Base-by-base conservation (phyloP, 2,329 filamentous ascomycete genomes). In the Arthrobotrys conoides region DNA sequence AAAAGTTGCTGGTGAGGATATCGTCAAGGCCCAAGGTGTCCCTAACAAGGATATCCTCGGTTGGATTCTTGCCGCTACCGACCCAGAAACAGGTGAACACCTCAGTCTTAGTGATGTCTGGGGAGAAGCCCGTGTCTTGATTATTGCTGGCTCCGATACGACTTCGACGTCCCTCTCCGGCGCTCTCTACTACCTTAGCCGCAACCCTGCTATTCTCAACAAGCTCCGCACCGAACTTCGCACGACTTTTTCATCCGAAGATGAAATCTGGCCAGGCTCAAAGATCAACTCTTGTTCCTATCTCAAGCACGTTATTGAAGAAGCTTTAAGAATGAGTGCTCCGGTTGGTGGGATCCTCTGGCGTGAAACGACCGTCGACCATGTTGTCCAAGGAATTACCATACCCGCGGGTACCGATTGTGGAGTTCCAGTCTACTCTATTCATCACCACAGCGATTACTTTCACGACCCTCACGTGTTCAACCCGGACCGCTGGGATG, bases 41-140 rank as follows among this genome's bases (percentile, higher is more conserved):
- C 90, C 88, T 59, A 90, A 91, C 38, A 89, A 90, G 71, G 91
- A 93, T 83, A 93, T 93, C 85, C 93, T 93, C 85, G 90, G 92
- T 84, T 90, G 93, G 83, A 87, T 93, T 10, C 87, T 93, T 76
- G 90, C 90, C 36, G 91, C 91, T 6, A 88, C 88, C 46, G 91
- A 93, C 80, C 90, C 91, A 12, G 90, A 92, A 82, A 92, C 91
- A 0, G 91, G 91, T 66, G 87, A 88, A 72, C 90, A 90, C 0
- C 91, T 92, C 82, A 88, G 86, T 48, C 90, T 87, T 1, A 87
- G 88, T 0, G 91, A 92, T 82, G 88, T 93, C 24, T 91, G 90
- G 90, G 89, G 88, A 63, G 91, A 92, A 83, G 91, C 90, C 8
- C 92, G 92, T 82, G 84, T 92, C 18, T 87, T 93, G 10, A 77